Evolutionary conservation across 2,329 filamentous ascomycete species (phyloP), one percentile per base, ranked within the genome.

Genomic region (Cordyceps tenuipes): DNA sequence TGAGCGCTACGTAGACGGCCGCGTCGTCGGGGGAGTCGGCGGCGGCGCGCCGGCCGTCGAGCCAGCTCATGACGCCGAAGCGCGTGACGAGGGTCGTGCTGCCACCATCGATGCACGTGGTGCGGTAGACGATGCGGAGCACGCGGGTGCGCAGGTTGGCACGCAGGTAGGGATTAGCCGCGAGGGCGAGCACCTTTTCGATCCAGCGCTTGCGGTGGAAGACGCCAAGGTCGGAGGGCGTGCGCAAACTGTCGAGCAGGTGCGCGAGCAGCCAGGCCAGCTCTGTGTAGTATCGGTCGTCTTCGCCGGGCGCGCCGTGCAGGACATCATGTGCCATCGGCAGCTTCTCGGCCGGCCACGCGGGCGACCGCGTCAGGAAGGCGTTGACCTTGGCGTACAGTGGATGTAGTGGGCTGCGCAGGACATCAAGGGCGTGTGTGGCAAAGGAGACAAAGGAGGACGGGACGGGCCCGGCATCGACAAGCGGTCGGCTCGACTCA

Each of bases 341-440:
- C 26, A 94, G 83, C 68, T 84, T 86, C 62, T 89, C 83, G 19
- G 86, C 69, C 13, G 86, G 80, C 93, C 93, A 97, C 26, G 79
- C 73, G 0, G 93, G 92, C 0, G 85, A 83, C 56, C 85, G 85
- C 23, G 90, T 90, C 41, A 97, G 82, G 71, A 92, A 97, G 6
- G 81, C 79, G 75, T 96, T 96, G 73, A 94, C 77, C 70, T 96
- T 96, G 61, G 85, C 83, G 70, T 96, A 97, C 43, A 97, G 82
- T 62, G 83, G 84, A 69, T 96, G 90, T 17, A 91, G 79, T 0
- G 93, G 93, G 63, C 90, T 86, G 23, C 80, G 82, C 50, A 96
- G 75, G 17, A 96, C 84, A 1, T 81, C 76, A 8, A 96, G 78
- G 1, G 86, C 84, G 64, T 85, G 84, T 51, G 82, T 80, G 8